Evolutionary conservation across 306 rosid species (phyloP).

Genomic region (Trifolium dubium): DNA sequence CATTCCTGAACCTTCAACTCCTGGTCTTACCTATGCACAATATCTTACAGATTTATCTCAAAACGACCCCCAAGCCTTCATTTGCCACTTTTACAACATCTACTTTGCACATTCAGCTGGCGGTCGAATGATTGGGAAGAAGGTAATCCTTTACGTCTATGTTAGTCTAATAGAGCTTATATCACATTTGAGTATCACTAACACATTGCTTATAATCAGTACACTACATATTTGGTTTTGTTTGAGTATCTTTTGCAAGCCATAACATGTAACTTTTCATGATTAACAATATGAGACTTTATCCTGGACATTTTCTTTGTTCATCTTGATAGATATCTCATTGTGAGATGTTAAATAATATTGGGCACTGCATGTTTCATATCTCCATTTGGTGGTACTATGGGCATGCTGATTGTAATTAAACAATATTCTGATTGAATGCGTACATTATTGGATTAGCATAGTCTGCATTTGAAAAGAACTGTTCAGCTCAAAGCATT

Average conservation of each 20-base stretch:
- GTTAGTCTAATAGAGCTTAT: conserved; percentile 11
- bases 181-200: neutral
- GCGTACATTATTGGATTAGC: conserved; percentile 9
- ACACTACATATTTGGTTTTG: neutral
- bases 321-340: conserved; percentile 9
- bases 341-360: neutral
- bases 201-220: neutral
- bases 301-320: neutral
- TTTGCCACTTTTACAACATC: conserved; percentile 92
- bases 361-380: conserved; percentile 14
- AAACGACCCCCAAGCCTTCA: conserved; percentile 85
- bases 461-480: neutral
- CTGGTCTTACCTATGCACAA: conserved; percentile 71
- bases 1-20: conserved; percentile 88
- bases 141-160: conserved; percentile 37
- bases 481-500: conserved; percentile 7
- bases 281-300: conserved; percentile 20
- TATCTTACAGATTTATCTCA: conserved; percentile 80
- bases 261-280: neutral
- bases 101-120: conserved; percentile 98
- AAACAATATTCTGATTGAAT: conserved; percentile 10
- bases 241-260: neutral
- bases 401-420: conserved; percentile 1
- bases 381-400: conserved; percentile 13
- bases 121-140: conserved; percentile 89